Percentiles rank a stretch among this genome's conserved stretches.
Evolutionary conservation across 352 stramenopile species (phyloP).

Genomic region (Pythium scleroteichum): DNA sequence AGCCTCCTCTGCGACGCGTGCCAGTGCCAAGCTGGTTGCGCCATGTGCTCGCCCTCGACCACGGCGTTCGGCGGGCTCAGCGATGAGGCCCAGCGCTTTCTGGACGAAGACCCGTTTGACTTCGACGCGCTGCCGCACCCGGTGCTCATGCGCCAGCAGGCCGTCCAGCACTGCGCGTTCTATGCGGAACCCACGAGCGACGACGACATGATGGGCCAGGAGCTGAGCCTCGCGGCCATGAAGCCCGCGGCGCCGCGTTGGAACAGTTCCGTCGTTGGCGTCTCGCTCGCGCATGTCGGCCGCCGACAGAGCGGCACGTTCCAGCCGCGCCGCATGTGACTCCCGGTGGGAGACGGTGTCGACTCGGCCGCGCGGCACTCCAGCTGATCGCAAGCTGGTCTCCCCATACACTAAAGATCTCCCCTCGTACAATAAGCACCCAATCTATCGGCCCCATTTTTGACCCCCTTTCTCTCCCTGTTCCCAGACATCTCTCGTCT

Average conservation of each 20-base stretch:
- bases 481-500: too few species aligned
- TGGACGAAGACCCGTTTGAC: constrained; percentile 18
- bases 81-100: constrained; percentile 8
- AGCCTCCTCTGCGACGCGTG: not conserved
- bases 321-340: constrained; percentile 15
- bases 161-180: constrained; percentile 10
- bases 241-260: constrained; percentile 3
- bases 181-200: too few species aligned
- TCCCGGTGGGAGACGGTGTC: not conserved
- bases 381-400: too few species aligned
- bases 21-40: not conserved
- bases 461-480: too few species aligned
- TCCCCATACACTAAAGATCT: too few species aligned
- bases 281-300: constrained; percentile 3
- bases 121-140: constrained; percentile 18
- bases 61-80: constrained; percentile 11
- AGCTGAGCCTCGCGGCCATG: not conserved
- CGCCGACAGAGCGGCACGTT: constrained; percentile 2
- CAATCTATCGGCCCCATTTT: too few species aligned
- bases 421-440: too few species aligned
- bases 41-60: not conserved
- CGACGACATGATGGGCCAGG: constrained; percentile 8
- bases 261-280: constrained; percentile 14
- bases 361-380: too few species aligned
- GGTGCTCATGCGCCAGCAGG: constrained; percentile 20